A percentile compares a stretch with the other conserved stretches of the same genome.
Evolutionary conservation across 495 filamentous ascomycete genomes (phyloP).

Genomic region (Neurospora africana): DNA sequence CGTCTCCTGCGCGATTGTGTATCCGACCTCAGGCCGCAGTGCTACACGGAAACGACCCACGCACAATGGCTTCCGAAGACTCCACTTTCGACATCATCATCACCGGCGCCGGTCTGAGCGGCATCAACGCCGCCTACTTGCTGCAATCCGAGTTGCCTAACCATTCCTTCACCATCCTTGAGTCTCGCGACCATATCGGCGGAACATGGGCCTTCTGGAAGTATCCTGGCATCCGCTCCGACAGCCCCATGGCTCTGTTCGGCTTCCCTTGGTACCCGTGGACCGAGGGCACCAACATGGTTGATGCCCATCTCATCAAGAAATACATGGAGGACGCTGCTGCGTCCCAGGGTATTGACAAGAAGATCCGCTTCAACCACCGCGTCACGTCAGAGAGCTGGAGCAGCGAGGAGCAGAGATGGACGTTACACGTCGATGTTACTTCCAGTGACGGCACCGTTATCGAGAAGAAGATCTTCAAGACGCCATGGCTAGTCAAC

Average conservation of each 20-base stretch:
- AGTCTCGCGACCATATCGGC: constrained; percentile 48
- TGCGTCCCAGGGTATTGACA: constrained; percentile 47
- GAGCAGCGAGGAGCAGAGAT: constrained; percentile 48
- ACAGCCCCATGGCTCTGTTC: constrained; percentile 58
- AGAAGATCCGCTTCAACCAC: constrained; percentile 50
- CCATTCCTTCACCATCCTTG: constrained; percentile 49
- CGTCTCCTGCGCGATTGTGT: neutral
- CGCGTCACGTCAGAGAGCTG: constrained; percentile 46
- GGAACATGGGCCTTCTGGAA: constrained; percentile 67
- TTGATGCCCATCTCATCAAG: constrained; percentile 46
- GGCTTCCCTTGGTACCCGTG: constrained; percentile 62
- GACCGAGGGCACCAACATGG: constrained; percentile 48
- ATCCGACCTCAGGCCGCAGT: neutral
- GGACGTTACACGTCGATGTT: constrained; percentile 48
- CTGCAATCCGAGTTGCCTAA: constrained; percentile 50
- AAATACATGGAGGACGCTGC: constrained; percentile 54
- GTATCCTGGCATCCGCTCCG: constrained; percentile 60
- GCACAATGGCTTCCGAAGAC: constrained; percentile 2
- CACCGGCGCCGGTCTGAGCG: constrained; percentile 64
- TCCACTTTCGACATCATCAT: constrained; percentile 50
- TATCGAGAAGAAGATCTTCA: constrained; percentile 26
- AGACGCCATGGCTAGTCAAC: constrained; percentile 47
- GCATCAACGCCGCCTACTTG: constrained; percentile 65
- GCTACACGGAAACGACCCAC: neutral
- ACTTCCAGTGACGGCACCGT: constrained; percentile 27